A percentile compares a stretch with the other conserved stretches of the same genome.
These are phyloP conservation scores for Maudiozyma bulderi DNA, from an alignment of 805 yeast genomes.

Conservation along the genomic window DNA sequence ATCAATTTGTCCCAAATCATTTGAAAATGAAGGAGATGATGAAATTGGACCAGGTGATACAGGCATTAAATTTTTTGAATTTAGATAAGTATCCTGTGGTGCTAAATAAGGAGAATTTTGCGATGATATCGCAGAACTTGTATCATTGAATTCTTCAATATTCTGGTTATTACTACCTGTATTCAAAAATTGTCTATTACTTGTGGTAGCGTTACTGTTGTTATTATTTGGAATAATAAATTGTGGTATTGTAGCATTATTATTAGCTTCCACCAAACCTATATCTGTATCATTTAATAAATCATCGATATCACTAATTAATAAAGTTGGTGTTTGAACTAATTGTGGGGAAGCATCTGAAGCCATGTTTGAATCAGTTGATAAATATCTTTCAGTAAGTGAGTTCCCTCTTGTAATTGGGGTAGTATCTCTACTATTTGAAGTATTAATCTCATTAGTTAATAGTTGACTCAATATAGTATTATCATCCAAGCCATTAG, in stretches of 20 bases:
- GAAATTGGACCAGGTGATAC: conserved; percentile 14
- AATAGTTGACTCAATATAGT: background rate
- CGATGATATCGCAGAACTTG: conserved; percentile 3
- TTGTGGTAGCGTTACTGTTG: background rate
- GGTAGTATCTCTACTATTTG: too few species aligned
- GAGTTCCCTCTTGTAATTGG: too few species aligned
- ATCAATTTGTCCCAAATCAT: conserved; percentile 6
- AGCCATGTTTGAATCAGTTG: background rate
- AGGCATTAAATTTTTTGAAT: conserved; percentile 7
- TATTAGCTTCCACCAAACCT: background rate
- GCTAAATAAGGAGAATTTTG: conserved; percentile 12
- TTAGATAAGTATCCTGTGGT: conserved; percentile 9
- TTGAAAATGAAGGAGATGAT: background rate
- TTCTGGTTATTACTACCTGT: background rate
- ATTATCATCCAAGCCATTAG: background rate
- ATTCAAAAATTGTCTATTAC: background rate
- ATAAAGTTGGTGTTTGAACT: conserved; percentile 1
- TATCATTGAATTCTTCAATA: conserved; percentile 1
- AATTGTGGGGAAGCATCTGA: background rate
- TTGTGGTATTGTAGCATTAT: background rate
- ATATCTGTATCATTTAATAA: background rate
- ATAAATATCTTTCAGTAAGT: background rate
- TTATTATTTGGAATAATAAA: background rate
- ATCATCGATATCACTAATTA: background rate
- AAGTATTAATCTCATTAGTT: background rate